A percentile compares a stretch with the other conserved stretches of the same genome.
Evolutionary conservation across 495 filamentous ascomycete species (phyloP).

Genomic region (Penicillium salamii): DNA sequence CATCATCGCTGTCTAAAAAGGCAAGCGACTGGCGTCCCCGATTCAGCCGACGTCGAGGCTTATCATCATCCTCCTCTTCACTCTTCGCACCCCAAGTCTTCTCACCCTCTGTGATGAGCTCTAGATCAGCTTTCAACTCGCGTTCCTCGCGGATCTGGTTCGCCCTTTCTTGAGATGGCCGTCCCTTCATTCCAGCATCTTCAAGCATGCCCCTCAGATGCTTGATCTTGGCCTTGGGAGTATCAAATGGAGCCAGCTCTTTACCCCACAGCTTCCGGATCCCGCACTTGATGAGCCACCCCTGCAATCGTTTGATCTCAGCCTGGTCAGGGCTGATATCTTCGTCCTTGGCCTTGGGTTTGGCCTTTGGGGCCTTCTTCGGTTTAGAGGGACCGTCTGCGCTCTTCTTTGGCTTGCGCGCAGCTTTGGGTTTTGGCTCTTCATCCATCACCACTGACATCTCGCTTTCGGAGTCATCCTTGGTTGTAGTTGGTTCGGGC

Average conservation of each 20-base stretch:
- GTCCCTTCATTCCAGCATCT: conserved; percentile 81
- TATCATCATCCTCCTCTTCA: conserved; percentile 41
- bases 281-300: conserved; percentile 85
- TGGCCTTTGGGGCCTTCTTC: conserved; percentile 34
- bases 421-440: conserved; percentile 55
- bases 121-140: conserved; percentile 78
- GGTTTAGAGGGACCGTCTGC: conserved; percentile 28
- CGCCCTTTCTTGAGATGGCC: conserved; percentile 81
- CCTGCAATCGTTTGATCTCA: conserved; percentile 89
- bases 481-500: background rate
- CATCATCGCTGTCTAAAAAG: conserved; percentile 53
- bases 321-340: conserved; percentile 65
- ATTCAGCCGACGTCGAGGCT: conserved; percentile 37
- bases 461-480: conserved; percentile 62
- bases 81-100: conserved; percentile 65
- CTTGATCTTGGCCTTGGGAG: conserved; percentile 73
- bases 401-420: conserved; percentile 44
- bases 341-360: conserved; percentile 39
- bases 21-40: conserved; percentile 50
- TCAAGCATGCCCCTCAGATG: conserved; percentile 76
- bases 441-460: conserved; percentile 77
- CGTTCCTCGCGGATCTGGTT: conserved; percentile 78
- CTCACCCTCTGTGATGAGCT: conserved; percentile 74
- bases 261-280: conserved; percentile 89
- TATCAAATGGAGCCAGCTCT: conserved; percentile 74